Percentiles rank a stretch among this genome's conserved stretches.
phyloP scores from a whole-genome alignment of 208 protist species.

The Leishmania tarentolae region DNA sequence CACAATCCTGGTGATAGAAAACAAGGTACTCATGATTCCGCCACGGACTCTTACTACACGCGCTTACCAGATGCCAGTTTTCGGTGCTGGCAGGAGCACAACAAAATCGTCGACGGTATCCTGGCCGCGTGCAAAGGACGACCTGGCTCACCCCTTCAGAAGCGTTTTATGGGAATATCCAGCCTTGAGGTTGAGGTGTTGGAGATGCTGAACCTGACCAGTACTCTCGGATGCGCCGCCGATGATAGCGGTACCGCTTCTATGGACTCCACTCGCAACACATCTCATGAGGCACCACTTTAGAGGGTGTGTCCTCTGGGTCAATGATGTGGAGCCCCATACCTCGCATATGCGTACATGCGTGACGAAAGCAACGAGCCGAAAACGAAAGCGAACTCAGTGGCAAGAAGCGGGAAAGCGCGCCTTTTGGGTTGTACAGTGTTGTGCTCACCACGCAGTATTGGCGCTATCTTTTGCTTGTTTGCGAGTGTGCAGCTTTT shows the following conservation, averaged over 20 bases:
- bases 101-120: not conserved
- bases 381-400: not conserved
- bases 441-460: not conserved
- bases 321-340: not conserved
- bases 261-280: not conserved
- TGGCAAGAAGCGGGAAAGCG: not conserved
- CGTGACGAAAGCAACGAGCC: not conserved
- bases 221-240: not conserved
- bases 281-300: not conserved
- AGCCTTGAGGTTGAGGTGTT: slow-evolving; percentile 17
- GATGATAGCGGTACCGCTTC: not conserved
- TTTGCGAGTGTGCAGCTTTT: not conserved
- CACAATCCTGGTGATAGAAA: not conserved
- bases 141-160: not conserved
- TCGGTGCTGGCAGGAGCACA: slow-evolving; percentile 12
- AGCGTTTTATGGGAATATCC: slow-evolving; percentile 4
- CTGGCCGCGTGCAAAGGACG: not conserved
- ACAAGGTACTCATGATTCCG: not conserved
- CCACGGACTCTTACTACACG: not conserved
- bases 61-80: slow-evolving; percentile 4
- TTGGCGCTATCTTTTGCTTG: not conserved
- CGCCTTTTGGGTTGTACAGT: not conserved
- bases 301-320: not conserved
- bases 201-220: slow-evolving; percentile 13
- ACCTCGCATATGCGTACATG: not conserved